These are phyloP conservation scores for Cystoderma amianthinum DNA, from an alignment of 768 basidiomycete species.

Conservation along the genomic window DNA sequence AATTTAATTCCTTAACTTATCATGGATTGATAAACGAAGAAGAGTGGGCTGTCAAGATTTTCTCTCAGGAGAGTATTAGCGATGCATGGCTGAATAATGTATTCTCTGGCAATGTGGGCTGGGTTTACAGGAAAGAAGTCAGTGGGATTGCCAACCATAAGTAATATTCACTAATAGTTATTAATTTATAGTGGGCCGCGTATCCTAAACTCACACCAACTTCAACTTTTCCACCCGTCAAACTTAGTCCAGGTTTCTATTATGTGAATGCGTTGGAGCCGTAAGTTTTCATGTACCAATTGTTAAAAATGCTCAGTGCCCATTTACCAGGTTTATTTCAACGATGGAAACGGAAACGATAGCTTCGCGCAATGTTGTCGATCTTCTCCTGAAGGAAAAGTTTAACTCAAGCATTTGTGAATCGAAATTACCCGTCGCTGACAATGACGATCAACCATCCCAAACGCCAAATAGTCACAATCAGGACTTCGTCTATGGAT, in stretches of 20 bases:
- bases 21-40: conserved; percentile 50
- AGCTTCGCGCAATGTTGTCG: conserved; percentile 76
- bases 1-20: conserved; percentile 86
- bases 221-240: conserved; percentile 65
- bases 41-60: conserved; percentile 83
- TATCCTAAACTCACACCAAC: conserved; percentile 72
- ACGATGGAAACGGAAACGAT: conserved; percentile 95
- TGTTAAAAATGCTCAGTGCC: not conserved
- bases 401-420: conserved; percentile 71
- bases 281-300: conserved; percentile 32
- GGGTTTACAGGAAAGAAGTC: conserved; percentile 80
- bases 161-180: conserved; percentile 3
- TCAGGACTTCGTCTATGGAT: conserved; percentile 56
- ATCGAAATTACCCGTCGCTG: conserved; percentile 10
- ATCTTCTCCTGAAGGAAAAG: conserved; percentile 67
- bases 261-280: conserved; percentile 93
- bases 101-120: conserved; percentile 65
- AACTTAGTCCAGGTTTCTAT: conserved; percentile 73
- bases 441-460: conserved; percentile 6
- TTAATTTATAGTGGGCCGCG: conserved; percentile 61
- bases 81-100: conserved; percentile 65
- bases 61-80: conserved; percentile 57
- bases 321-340: conserved; percentile 58
- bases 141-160: conserved; percentile 6
- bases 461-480: conserved; percentile 2